Evolutionary conservation across 73 alveolate genomes (phyloP), one percentile per base, ranked within the genome.

Genomic region (Tetrahymena malaccensis): DNA sequence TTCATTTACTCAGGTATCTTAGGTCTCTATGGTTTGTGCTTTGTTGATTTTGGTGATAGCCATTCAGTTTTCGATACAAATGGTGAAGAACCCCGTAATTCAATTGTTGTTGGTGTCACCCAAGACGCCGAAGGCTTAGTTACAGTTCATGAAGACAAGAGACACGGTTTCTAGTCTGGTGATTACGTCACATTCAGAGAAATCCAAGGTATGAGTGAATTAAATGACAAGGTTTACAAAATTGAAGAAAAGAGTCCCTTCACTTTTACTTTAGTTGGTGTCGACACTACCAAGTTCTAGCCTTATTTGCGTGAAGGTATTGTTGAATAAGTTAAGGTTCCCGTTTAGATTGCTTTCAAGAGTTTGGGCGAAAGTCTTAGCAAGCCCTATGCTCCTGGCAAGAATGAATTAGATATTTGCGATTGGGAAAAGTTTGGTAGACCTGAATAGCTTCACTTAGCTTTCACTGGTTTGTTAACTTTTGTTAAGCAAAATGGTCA

Each of bases 31-130:
- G 99, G 99, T 85, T 95, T 96, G 85, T 98, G 98, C 96, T 99
- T 99, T 93, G 99, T 97, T 44, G 99, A 99, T 94, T 99, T 97
- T 93, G 99, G 99, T 38, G 98, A 96, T 57, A 98, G 97, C 27
- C 97, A 34, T 70, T 95, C 38, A 43, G 85, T 98, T 89, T 58
- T 96, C 43, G 99, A 98, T 96, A 96, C 97, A 22, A 98, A 98
- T 97, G 99, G 99, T 11, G 99, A 99, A 96, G 99, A 99, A 94
- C 97, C 99, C 38, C 96, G 98, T 95, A 96, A 98, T 34, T 98
- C 99, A 96, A 97, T 99, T 17, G 99, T 98, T 22, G 98, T 97
- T 50, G 96, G 97, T 94, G 97, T 98, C 37, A 96, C 99, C 44
- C 96, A 98, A 43, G 99, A 96, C 83, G 97, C 94, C 16, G 99